Evolutionary conservation across 2,329 filamentous ascomycete genomes (phyloP), one percentile per base, ranked within the genome.

Genomic region (Acrocalymma vagum): DNA sequence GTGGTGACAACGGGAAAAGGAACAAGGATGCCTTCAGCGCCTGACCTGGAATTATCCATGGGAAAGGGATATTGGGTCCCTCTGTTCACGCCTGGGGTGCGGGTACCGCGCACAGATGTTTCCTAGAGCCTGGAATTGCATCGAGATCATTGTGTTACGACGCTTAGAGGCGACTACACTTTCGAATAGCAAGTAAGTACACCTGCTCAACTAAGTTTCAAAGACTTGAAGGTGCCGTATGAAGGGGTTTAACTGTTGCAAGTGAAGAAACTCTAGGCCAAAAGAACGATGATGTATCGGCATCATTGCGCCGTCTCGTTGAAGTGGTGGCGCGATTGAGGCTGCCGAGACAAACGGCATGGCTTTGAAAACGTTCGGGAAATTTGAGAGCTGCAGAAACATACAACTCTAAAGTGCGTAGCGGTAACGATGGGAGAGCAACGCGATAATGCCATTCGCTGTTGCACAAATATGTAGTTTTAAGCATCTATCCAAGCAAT

Each of bases 401-500:
- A 16, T 13, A 8, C n/a, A 17, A 14, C 29, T 13, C 17, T 13
- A 13, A 3, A n/a, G 29, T 28, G 17, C 25, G 9, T 11, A 38
- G 28, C 38, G 29, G 29, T 21, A 23, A 35, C 14, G 23, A n/a
- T 15, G n/a, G 9, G 6, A 20, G 11, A 33, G 23, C 30, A 11
- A 31, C n/a, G n/a, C n/a, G n/a, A 50, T 47, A 39, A 42, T 53
- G 46, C 37, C 41, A 53, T 50, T 38, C 17, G 33, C 18, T 25
- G 32, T 40, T 16, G 24, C 36, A 25, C 25, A 26, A 36, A 31
- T 34, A 45, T 10, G 46, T 53, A 42, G 29, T 53, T 16, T 45
- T 51, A 57, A 58, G 48, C 55, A 51, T 52, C 42, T 39, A 46
- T 45, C 40, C 42, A 58, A 62, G 54, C 50, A 40, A 53, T 60